Conservation (phyloP, 768 basidiomycete genomes). For the Goffeauzyma gilvescens region DNA sequence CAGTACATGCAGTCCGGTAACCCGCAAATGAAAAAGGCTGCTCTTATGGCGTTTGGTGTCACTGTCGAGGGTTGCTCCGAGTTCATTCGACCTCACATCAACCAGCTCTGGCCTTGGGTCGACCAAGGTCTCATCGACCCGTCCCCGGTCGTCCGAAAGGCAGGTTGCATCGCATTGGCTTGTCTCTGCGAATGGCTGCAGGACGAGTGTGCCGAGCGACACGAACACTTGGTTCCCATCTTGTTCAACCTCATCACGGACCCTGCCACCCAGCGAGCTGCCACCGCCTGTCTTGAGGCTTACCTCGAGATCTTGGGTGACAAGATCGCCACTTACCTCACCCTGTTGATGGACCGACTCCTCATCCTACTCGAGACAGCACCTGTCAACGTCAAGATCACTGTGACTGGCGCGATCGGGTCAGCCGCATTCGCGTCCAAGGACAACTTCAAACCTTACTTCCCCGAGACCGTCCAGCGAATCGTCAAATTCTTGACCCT, state of each 20-base stretch:
- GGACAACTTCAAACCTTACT: slow-evolving; percentile 77
- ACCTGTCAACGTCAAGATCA: slow-evolving; percentile 69
- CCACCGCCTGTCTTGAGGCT: slow-evolving; percentile 93
- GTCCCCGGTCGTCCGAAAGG: slow-evolving; percentile 74
- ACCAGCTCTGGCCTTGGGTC: slow-evolving; percentile 80
- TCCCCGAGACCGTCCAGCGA: slow-evolving; percentile 71
- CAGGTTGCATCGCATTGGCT: slow-evolving; percentile 85
- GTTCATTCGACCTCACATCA: slow-evolving; percentile 85
- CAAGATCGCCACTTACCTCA: slow-evolving; percentile 78
- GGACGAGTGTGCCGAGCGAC: slow-evolving; percentile 71
- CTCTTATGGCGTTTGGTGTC: slow-evolving; percentile 86
- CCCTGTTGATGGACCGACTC: slow-evolving; percentile 84
- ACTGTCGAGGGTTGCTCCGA: slow-evolving; percentile 94
- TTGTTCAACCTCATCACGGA: slow-evolving; percentile 84
- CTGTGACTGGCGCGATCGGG: slow-evolving; percentile 93
- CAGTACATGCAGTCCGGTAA: slow-evolving; percentile 69
- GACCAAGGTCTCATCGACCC: slow-evolving; percentile 68
- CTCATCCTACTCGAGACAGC: slow-evolving; percentile 68
- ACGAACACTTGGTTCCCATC: slow-evolving; percentile 63
- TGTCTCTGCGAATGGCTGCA: slow-evolving; percentile 95
- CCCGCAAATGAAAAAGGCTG: slow-evolving; percentile 63
- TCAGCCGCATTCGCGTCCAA: slow-evolving; percentile 94
- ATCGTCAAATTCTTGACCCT: slow-evolving; percentile 76
- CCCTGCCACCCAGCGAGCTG: slow-evolving; percentile 63
- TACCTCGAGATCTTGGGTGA: slow-evolving; percentile 78